phyloP scores from a whole-genome alignment of 352 stramenopile genomes.

The Elongisporangium anandrum region DNA sequence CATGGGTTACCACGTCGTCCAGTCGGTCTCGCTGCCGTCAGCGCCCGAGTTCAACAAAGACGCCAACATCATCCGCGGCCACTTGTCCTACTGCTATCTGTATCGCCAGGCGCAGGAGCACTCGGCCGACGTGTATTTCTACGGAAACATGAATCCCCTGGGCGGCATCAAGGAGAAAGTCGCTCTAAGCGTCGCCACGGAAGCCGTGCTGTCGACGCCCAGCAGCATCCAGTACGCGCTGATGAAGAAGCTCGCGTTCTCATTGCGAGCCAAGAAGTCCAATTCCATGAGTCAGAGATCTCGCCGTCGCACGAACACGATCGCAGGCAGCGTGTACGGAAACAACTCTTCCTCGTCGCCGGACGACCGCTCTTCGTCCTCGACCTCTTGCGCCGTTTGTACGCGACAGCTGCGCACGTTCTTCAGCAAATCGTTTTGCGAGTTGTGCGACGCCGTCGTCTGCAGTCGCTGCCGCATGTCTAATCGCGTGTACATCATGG shows the following conservation, averaged over 20 bases:
- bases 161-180: constrained; percentile 44
- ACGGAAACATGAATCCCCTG: constrained; percentile 38
- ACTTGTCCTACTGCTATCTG: constrained; percentile 50
- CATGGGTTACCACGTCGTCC: constrained; percentile 54
- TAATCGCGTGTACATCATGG: constrained; percentile 48
- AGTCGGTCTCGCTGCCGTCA: constrained; percentile 46
- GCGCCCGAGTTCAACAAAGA: constrained; percentile 54
- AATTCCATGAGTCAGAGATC: constrained; percentile 13
- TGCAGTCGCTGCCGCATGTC: constrained; percentile 36
- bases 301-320: constrained; percentile 8
- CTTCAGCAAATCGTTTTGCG: constrained; percentile 18
- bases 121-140: constrained; percentile 54
- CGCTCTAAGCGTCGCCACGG: constrained; percentile 36
- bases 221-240: constrained; percentile 44
- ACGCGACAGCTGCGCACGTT: constrained; percentile 16
- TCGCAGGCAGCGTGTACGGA: neutral
- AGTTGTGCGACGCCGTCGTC: constrained; percentile 29
- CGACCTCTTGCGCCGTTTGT: constrained; percentile 19
- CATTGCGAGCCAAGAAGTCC: constrained; percentile 31
- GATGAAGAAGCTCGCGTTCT: constrained; percentile 74
- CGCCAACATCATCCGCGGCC: constrained; percentile 57
- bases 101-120: constrained; percentile 32
- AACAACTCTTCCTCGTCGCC: neutral
- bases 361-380: constrained; percentile 7
- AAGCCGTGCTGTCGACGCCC: constrained; percentile 36